phyloP scores from a whole-genome alignment of 331 rosid species.

The Pyracantha coccinea region DNA sequence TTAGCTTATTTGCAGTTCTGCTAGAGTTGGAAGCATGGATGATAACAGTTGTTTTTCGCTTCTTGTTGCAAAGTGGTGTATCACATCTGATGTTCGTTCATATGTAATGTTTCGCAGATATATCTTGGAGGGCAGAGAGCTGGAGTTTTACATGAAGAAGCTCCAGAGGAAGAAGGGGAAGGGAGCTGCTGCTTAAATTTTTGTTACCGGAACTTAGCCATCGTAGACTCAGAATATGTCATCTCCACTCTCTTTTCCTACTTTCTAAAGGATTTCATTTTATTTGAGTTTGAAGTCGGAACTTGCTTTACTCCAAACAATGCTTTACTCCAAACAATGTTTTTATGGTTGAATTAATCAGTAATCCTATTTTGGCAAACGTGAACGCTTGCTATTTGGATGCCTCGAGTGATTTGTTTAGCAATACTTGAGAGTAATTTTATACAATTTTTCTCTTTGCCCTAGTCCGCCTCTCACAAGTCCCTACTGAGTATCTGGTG shows the following conservation, averaged over 20 bases:
- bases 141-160: slow-evolving; percentile 69
- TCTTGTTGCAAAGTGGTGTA: background rate
- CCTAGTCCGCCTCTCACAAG: background rate
- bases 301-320: background rate
- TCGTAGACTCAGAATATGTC: slow-evolving; percentile 9
- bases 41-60: background rate
- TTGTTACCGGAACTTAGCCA: background rate
- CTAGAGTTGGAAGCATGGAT: background rate
- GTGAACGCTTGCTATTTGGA: background rate
- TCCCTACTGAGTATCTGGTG: background rate
- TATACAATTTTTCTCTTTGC: background rate
- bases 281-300: background rate
- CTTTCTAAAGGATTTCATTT: background rate
- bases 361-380: background rate
- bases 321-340: slow-evolving; percentile 1
- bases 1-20: background rate
- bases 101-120: slow-evolving; percentile 30
- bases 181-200: slow-evolving; percentile 44
- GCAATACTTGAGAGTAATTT: no score
- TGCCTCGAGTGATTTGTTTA: background rate
- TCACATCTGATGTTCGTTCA: background rate
- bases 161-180: slow-evolving; percentile 54
- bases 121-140: slow-evolving; percentile 73
- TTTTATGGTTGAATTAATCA: slow-evolving; percentile 5
- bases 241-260: background rate